Evolutionary conservation across 768 basidiomycete genomes (phyloP).

Genomic region (Mycena crocata): DNA sequence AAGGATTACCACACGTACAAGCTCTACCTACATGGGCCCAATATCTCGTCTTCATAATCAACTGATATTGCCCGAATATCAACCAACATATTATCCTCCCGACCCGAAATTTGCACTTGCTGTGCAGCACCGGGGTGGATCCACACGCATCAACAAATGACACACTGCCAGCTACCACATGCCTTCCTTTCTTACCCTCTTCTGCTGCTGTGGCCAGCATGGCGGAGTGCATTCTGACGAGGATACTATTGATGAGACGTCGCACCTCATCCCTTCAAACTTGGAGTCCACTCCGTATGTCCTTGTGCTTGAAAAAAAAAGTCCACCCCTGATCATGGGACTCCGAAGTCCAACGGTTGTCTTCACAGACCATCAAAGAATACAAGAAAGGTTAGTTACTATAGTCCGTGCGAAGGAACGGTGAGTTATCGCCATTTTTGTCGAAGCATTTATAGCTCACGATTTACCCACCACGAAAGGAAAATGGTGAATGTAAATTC

Average conservation of each 20-base stretch:
- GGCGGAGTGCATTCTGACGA: slow-evolving; percentile 1
- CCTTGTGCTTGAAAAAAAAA: slow-evolving; percentile 32
- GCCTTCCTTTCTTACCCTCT: slow-evolving; percentile 23
- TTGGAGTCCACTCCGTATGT: slow-evolving; percentile 26
- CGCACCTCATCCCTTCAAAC: slow-evolving; percentile 32
- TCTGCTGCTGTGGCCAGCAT: slow-evolving; percentile 29
- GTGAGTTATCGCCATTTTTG: slow-evolving; percentile 23
- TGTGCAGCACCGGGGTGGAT: too few relatives aligned
- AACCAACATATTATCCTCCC: too few relatives aligned
- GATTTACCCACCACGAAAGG: slow-evolving; percentile 15
- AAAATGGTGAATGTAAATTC: slow-evolving; percentile 42
- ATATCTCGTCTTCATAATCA: too few relatives aligned
- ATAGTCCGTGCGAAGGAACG: slow-evolving; percentile 41
- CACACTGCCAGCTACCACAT: slow-evolving; percentile 5
- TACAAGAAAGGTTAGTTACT: slow-evolving; percentile 30
- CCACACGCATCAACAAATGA: neutral
- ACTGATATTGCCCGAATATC: too few relatives aligned
- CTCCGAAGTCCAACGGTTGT: slow-evolving; percentile 44
- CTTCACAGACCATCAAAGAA: slow-evolving; percentile 63
- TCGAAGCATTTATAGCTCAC: neutral
- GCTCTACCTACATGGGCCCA: too few relatives aligned
- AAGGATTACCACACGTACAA: too few relatives aligned
- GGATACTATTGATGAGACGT: slow-evolving; percentile 16
- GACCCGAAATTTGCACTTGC: too few relatives aligned
- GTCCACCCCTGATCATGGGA: slow-evolving; percentile 3